Conservation (phyloP, 1,284 basidiomycete genomes). For the Stereum hirsutum region DNA sequence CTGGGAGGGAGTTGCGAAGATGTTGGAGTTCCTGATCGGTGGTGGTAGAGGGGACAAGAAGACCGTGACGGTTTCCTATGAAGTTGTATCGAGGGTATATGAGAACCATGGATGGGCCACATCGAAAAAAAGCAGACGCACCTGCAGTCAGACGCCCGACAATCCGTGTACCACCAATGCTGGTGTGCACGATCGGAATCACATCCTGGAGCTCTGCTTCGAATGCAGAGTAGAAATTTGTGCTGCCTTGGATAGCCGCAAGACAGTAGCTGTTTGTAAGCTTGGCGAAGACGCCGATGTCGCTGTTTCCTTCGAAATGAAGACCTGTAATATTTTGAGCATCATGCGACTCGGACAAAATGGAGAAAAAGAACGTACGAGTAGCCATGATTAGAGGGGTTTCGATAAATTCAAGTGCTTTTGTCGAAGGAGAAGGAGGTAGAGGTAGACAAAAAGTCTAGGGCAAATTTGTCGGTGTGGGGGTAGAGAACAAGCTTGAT, state of each 20-base stretch:
- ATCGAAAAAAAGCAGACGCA: constrained; percentile 16
- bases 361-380: neutral
- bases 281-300: constrained; percentile 92
- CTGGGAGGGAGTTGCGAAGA: constrained; percentile 93
- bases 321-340: constrained; percentile 41
- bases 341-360: neutral
- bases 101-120: neutral
- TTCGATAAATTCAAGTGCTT: no score
- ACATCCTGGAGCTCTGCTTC: constrained; percentile 92
- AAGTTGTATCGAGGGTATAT: neutral
- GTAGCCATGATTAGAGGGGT: neutral
- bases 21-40: constrained; percentile 99
- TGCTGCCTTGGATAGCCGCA: constrained; percentile 86
- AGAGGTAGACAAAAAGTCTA: no score
- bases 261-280: constrained; percentile 96
- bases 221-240: constrained; percentile 98
- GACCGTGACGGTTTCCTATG: constrained; percentile 86
- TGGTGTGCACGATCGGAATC: constrained; percentile 95
- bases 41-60: constrained; percentile 92
- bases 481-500: no score
- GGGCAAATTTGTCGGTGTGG: no score
- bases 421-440: neutral
- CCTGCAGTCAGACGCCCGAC: constrained; percentile 91
- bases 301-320: constrained; percentile 96
- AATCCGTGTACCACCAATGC: constrained; percentile 93